phyloP scores from a whole-genome alignment of 2,329 filamentous ascomycete genomes.

The Pestalotiopsis sp. region DNA sequence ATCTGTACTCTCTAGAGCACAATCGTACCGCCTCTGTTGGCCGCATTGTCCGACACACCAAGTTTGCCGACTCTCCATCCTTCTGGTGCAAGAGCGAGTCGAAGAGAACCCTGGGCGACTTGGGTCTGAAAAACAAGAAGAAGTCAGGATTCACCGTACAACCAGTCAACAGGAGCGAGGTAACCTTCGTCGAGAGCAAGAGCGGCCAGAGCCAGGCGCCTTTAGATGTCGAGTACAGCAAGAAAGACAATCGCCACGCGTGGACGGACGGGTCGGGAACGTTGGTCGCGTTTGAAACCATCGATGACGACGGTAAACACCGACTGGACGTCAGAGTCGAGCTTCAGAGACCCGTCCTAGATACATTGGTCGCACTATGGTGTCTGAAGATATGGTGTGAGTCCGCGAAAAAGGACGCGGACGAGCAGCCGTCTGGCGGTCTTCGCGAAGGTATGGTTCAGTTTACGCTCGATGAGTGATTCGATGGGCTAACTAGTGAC shows the following conservation, averaged over 20 bases:
- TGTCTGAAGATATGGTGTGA: not conserved
- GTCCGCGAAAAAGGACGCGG: not conserved
- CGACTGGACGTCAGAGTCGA: not conserved
- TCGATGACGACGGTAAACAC: not conserved
- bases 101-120: not conserved
- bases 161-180: not conserved
- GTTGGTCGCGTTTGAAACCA: not conserved
- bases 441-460: not conserved
- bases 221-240: not conserved
- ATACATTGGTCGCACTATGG: conserved; percentile 1
- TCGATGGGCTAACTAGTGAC: not conserved
- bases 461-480: not conserved
- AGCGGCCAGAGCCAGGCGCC: not conserved
- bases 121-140: not conserved
- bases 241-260: not conserved
- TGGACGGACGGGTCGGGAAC: not conserved
- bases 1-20: not conserved
- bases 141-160: not conserved
- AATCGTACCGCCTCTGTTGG: not conserved
- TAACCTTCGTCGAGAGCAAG: not conserved
- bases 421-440: not conserved
- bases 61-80: not conserved
- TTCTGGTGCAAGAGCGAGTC: not conserved
- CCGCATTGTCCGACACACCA: not conserved
- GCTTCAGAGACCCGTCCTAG: not conserved